Conservation (phyloP, 202 grass and related monocot genomes). For the Hordeum pubiflorum region DNA sequence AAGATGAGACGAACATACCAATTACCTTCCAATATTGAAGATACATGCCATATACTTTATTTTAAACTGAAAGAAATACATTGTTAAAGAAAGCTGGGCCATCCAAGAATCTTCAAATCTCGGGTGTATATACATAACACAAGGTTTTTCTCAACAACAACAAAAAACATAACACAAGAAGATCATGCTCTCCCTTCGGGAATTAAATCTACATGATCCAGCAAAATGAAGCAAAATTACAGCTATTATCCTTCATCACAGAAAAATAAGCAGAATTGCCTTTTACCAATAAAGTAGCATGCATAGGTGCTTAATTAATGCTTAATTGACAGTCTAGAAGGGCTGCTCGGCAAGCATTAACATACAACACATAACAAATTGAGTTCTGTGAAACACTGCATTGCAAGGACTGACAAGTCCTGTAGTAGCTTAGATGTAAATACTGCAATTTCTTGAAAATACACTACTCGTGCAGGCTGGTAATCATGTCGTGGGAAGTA, state of each 20-base stretch:
- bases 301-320: conserved; percentile 21
- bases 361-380: conserved; percentile 48
- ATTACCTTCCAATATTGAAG: neutral
- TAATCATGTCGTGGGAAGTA: conserved; percentile 22
- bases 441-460: conserved; percentile 13
- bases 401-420: conserved; percentile 37
- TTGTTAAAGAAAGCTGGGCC: neutral
- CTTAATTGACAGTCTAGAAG: conserved; percentile 33
- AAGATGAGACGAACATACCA: neutral
- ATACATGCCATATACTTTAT: neutral
- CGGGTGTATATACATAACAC: neutral
- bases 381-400: conserved; percentile 43
- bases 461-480: conserved; percentile 7
- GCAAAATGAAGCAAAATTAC: conserved; percentile 2
- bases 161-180: neutral
- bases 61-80: neutral
- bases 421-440: conserved; percentile 41
- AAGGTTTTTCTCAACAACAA: neutral
- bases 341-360: conserved; percentile 42
- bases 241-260: conserved; percentile 22
- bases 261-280: conserved; percentile 12
- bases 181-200: neutral
- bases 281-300: conserved; percentile 27
- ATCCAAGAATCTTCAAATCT: neutral
- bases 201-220: neutral